phyloP scores from a whole-genome alignment of 2,329 filamentous ascomycete genomes.

The Fusarium cicatricum region DNA sequence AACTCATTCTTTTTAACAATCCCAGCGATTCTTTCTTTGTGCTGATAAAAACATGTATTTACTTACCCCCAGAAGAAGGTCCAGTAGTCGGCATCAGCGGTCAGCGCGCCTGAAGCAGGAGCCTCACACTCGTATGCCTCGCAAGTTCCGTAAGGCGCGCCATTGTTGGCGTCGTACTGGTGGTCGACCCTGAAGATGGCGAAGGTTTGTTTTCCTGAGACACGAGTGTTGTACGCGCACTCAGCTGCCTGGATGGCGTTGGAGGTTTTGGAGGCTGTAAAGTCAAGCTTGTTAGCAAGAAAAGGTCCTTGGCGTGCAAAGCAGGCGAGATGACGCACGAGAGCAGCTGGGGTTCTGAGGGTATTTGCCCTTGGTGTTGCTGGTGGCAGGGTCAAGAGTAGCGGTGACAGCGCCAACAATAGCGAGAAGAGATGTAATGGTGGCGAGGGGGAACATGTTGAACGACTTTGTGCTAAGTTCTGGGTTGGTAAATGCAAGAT shows the following conservation, averaged over 20 bases:
- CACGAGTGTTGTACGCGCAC: conserved; percentile 39
- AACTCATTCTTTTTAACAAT: background rate
- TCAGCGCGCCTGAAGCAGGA: conserved; percentile 23
- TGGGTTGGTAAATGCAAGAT: background rate
- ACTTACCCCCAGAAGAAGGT: conserved; percentile 41
- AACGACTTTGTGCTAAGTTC: background rate
- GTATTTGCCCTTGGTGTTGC: conserved; percentile 39
- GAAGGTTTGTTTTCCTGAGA: conserved; percentile 38
- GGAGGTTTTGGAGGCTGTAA: conserved; percentile 34
- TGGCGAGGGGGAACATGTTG: conserved; percentile 35
- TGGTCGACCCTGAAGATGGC: conserved; percentile 38
- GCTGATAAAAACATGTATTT: too few species aligned
- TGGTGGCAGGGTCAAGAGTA: conserved; percentile 36
- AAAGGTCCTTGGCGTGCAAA: background rate
- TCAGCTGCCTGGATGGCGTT: conserved; percentile 39
- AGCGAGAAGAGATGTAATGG: conserved; percentile 32
- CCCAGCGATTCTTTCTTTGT: too few species aligned
- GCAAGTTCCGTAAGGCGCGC: conserved; percentile 37
- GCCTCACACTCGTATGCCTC: conserved; percentile 34
- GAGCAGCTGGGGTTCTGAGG: conserved; percentile 31
- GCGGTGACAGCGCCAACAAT: conserved; percentile 31
- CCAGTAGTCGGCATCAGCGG: conserved; percentile 34
- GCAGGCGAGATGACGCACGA: conserved; percentile 9
- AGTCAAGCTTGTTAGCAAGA: background rate
- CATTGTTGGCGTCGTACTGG: conserved; percentile 37